phyloP scores from a whole-genome alignment of 2,329 filamentous ascomycete genomes.

The Sporothrix humicola region DNA sequence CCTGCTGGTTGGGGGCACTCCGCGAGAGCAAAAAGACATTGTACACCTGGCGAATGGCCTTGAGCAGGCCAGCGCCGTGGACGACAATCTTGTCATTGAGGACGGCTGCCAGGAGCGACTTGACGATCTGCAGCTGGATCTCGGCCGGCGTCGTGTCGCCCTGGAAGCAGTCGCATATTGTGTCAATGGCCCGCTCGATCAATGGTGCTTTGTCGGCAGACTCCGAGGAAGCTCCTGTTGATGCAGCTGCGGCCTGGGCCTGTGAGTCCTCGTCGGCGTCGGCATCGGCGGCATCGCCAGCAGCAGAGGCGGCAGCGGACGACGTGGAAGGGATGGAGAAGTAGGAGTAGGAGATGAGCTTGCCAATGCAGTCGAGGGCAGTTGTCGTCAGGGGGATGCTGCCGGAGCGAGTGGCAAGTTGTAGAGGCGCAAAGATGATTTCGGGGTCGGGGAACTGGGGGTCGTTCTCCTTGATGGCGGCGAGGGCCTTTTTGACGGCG shows the following conservation, averaged over 20 bases:
- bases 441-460: slow-evolving; percentile 85
- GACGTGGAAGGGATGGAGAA: slow-evolving; percentile 74
- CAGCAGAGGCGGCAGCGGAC: slow-evolving; percentile 40
- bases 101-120: slow-evolving; percentile 92
- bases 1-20: slow-evolving; percentile 92
- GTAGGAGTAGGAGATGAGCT: slow-evolving; percentile 98
- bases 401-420: slow-evolving; percentile 84
- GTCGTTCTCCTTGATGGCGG: slow-evolving; percentile 84
- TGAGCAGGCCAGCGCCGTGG: slow-evolving; percentile 91
- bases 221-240: not conserved
- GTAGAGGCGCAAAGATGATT: slow-evolving; percentile 86
- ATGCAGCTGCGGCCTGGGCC: slow-evolving; percentile 19
- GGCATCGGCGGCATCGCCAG: slow-evolving; percentile 47
- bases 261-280: slow-evolving; percentile 39
- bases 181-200: slow-evolving; percentile 97
- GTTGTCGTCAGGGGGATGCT: slow-evolving; percentile 86
- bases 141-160: slow-evolving; percentile 91
- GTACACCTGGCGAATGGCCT: slow-evolving; percentile 97
- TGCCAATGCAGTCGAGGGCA: slow-evolving; percentile 96
- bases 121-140: slow-evolving; percentile 96
- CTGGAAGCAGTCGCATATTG: slow-evolving; percentile 99
- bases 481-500: slow-evolving; percentile 78
- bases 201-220: slow-evolving; percentile 66
- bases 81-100: slow-evolving; percentile 99
- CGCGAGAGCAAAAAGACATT: slow-evolving; percentile 98